These are phyloP conservation scores for Daldinia bambusicola DNA, from an alignment of 495 filamentous ascomycete genomes.

Conservation along the genomic window DNA sequence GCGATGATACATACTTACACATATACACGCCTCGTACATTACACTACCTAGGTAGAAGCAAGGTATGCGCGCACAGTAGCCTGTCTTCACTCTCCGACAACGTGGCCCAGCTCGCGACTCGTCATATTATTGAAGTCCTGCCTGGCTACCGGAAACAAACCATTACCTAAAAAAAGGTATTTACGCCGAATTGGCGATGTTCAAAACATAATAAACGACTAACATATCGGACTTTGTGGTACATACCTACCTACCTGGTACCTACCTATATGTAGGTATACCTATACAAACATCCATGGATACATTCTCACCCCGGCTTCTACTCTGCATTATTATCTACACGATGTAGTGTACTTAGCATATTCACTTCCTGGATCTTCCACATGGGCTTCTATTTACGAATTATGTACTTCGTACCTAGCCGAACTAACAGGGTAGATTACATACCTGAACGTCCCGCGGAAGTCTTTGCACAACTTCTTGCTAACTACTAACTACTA, in stretches of 20 bases:
- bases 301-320: no score
- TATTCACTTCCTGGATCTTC: slow-evolving; percentile 3
- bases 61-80: not conserved
- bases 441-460: no score
- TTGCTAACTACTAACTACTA: not conserved
- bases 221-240: not conserved
- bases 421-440: no score
- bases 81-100: slow-evolving; percentile 14
- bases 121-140: slow-evolving; percentile 22
- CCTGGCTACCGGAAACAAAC: slow-evolving; percentile 31
- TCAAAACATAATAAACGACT: not conserved
- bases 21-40: not conserved
- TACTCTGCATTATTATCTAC: not conserved
- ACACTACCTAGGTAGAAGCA: not conserved
- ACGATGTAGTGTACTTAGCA: not conserved
- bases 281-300: not conserved
- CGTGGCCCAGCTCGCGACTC: slow-evolving; percentile 21
- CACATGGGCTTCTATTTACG: slow-evolving; percentile 16
- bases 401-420: no score
- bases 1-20: not conserved
- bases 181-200: slow-evolving; percentile 24
- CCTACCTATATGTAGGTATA: not conserved
- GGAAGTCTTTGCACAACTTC: no score
- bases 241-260: not conserved
- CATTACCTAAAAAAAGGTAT: slow-evolving; percentile 33